Evolutionary conservation across 192 early-diverging fungal genomes (phyloP), one percentile per base, ranked within the genome.

Genomic region (Funneliformis mosseae): DNA sequence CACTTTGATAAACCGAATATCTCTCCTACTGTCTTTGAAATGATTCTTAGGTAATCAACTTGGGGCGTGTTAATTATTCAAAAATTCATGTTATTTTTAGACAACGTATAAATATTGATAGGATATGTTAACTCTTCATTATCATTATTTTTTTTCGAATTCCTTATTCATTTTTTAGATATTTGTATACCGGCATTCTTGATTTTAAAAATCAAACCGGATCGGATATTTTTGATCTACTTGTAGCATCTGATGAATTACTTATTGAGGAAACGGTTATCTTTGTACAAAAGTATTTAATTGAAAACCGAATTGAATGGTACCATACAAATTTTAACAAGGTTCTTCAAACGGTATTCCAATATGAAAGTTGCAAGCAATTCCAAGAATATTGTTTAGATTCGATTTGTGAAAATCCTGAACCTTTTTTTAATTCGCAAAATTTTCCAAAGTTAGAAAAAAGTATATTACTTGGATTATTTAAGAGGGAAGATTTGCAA

Each of bases 221-320:
- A 7, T 60, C 38, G 3, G 64, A 68, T 48, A 48, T 78, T 38
- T 23, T 78, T 6, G 77, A 16, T 10, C 64, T 78, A 25, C 59
- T 78, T 23, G 23, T 78, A 18, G 62, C 77, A 25, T 50, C 62
- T 46, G 64, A 78, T 33, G 77, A 78, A 48, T 48, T 78, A 43
- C 39, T 78, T 64, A 16, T 50, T 27, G 77, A 67, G 33, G 63
- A 78, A 78, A 50, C 67, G 27, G 0, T 68, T 1, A 23, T 1
- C 14, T 45, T 33, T 48, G 43, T 33, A 16, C 63, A 67, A 78
- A 59, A 67, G 12, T 61, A 78, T 11, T 45, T 78, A 23, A 78
- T 78, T 68, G 12, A 67, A 59, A 78, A 78, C 21, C 10, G 67
- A 78, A 1, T 27, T 27, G 6, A 9, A 25, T 78, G 77, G 77